A percentile compares a stretch with the other conserved stretches of the same genome.
Evolutionary conservation across 2,329 filamentous ascomycete species (phyloP).

Genomic region (Sporothrix luriei): DNA sequence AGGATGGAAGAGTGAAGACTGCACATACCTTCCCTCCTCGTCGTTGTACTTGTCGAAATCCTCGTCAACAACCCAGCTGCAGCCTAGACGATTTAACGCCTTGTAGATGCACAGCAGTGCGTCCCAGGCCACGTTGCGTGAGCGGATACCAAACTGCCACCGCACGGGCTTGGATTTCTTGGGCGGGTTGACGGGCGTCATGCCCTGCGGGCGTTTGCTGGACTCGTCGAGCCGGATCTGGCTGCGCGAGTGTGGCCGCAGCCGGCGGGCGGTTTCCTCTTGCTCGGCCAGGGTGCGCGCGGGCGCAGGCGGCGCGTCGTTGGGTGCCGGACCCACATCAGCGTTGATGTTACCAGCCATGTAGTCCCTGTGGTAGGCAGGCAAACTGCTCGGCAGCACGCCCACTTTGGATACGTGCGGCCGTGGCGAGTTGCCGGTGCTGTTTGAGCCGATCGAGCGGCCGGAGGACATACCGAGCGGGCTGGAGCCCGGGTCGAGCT

Average conservation of each 20-base stretch:
- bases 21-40: constrained; percentile 47
- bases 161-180: constrained; percentile 81
- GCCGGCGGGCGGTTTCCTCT: constrained; percentile 74
- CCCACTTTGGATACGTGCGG: constrained; percentile 81
- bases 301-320: constrained; percentile 54
- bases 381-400: constrained; percentile 86
- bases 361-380: constrained; percentile 85
- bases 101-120: constrained; percentile 95
- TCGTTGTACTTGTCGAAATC: constrained; percentile 55
- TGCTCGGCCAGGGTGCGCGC: constrained; percentile 71
- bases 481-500: constrained; percentile 48
- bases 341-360: constrained; percentile 63
- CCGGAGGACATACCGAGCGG: constrained; percentile 59
- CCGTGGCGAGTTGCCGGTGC: constrained; percentile 52
- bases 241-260: constrained; percentile 82
- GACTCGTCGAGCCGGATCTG: constrained; percentile 68
- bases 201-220: constrained; percentile 60
- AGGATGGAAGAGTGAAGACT: not conserved
- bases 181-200: constrained; percentile 63
- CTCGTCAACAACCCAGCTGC: constrained; percentile 77
- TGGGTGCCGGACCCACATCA: constrained; percentile 50
- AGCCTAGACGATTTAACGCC: constrained; percentile 82
- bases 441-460: constrained; percentile 56
- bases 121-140: constrained; percentile 89
- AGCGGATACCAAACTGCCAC: constrained; percentile 98